Conservation (phyloP, 306 rosid genomes). For the Citrullus amarus region DNA sequence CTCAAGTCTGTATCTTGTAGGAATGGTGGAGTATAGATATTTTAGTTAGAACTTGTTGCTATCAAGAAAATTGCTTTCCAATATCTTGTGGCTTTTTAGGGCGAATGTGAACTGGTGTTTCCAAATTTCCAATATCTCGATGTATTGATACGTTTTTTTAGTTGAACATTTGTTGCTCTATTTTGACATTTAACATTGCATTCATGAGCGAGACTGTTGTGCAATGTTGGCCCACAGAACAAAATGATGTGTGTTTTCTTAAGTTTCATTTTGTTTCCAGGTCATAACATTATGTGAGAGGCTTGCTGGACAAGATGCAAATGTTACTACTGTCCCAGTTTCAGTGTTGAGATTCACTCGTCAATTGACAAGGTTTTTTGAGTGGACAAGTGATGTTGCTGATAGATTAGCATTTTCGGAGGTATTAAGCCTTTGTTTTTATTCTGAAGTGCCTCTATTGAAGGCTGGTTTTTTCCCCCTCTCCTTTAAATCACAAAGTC, state of each 20-base stretch:
- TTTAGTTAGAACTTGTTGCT: not conserved
- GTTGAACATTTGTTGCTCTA: not conserved
- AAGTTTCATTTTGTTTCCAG: conserved; percentile 22
- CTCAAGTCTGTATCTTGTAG: not conserved
- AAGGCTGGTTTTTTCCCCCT: not conserved
- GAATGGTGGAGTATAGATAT: not conserved
- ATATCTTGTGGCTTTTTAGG: not conserved
- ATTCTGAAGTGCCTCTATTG: not conserved
- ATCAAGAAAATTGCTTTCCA: not conserved
- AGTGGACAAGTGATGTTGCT: conserved; percentile 97
- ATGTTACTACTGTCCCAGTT: conserved; percentile 87
- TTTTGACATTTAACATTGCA: not conserved
- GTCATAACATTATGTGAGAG: conserved; percentile 93
- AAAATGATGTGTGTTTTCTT: not conserved
- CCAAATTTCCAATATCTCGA: no score
- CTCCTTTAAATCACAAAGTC: not conserved
- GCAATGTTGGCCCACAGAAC: not conserved
- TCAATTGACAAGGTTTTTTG: conserved; percentile 72
- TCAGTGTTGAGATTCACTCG: conserved; percentile 82
- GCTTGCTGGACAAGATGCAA: conserved; percentile 97
- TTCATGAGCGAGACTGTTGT: not conserved
- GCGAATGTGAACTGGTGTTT: not conserved
- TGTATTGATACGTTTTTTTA: not conserved
- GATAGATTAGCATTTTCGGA: conserved; percentile 92
- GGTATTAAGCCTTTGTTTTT: conserved; percentile 30